Base-by-base conservation (phyloP, 2,329 filamentous ascomycete genomes). In the Calonectria leucothoes region DNA sequence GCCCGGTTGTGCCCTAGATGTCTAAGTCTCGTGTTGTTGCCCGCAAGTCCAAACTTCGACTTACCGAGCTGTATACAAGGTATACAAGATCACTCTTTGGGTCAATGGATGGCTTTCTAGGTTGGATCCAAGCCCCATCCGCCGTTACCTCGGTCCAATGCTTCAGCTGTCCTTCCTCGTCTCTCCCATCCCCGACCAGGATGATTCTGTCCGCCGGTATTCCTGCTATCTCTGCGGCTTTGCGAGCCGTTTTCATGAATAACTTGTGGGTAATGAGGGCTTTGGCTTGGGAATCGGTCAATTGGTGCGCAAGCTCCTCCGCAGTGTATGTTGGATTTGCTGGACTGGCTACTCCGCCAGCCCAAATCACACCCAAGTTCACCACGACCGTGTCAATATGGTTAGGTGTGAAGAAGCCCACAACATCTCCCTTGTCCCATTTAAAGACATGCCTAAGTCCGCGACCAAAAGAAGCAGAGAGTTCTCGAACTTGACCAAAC, bases 291-390 rank as follows among this genome's bases (percentile, higher is more conserved):
- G 93, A 93, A 83, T 97, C 94, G 79, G 91, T 91, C 74, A 98
- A 89, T 85, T 98, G 96, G 80, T 94, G 95, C 6, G 93, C 92
- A 39, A 98, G 89, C 84, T 98, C 96, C 12, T 95, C 91, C 15
- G 90, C 91, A 0, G 94, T 98, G 85, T 98, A 98, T 5, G 92
- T 92, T 25, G 96, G 95, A 81, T 98, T 98, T 3, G 95, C 95
- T 0, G 96, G 95, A n/a, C 93, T 95, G 14, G 95, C 86, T 66
- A 95, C 87, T 35, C 94, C 95, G 57, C 95, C 96, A 0, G 95
- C 94, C 94, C 95, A 98, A 76, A 94, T 91, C 12, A 91, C 89
- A 33, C 95, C 96, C 88, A 94, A 95, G 83, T 91, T 94, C 59
- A 95, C 84, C 4, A 93, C 87, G 0, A 95, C 93, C 0, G 93